Percentiles rank a stretch among this genome's conserved stretches.
Conservation (phyloP, 2,329 filamentous ascomycete genomes). For the Ophiostoma perfectum region DNA sequence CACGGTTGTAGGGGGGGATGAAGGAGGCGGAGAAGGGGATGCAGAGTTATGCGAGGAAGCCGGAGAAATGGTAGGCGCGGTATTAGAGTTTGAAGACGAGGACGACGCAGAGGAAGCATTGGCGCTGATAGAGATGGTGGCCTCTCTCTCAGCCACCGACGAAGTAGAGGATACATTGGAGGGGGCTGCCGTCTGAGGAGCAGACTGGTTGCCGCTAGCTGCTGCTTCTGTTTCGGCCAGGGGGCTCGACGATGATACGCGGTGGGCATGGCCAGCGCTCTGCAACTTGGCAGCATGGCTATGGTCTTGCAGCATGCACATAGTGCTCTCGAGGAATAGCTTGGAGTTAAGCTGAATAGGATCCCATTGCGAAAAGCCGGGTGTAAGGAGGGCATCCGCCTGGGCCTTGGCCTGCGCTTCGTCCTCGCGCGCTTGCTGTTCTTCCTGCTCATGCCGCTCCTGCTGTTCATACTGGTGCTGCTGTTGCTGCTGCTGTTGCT, state of each 20-base stretch:
- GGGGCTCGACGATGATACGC: not conserved
- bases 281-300: not conserved
- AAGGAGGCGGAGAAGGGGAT: conserved; percentile 11
- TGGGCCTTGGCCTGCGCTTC: not conserved
- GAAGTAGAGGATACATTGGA: not conserved
- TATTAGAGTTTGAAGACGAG: not conserved
- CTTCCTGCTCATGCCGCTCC: conserved; percentile 32
- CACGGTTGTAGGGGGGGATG: not conserved
- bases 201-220: conserved; percentile 1
- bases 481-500: conserved; percentile 33
- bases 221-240: not conserved
- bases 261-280: not conserved
- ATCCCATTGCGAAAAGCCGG: conserved; percentile 19
- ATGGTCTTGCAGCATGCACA: not conserved
- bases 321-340: conserved; percentile 12
- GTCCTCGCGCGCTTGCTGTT: conserved; percentile 30
- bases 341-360: not conserved
- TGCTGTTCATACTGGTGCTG: conserved; percentile 16
- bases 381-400: not conserved
- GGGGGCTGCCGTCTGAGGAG: not conserved
- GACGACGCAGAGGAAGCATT: conserved; percentile 1
- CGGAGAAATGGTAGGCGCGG: not conserved
- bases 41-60: not conserved
- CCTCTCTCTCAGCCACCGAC: not conserved
- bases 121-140: not conserved